Evolutionary conservation across 208 protist genomes (phyloP).

Genomic region (Trypanosoma congolense): DNA sequence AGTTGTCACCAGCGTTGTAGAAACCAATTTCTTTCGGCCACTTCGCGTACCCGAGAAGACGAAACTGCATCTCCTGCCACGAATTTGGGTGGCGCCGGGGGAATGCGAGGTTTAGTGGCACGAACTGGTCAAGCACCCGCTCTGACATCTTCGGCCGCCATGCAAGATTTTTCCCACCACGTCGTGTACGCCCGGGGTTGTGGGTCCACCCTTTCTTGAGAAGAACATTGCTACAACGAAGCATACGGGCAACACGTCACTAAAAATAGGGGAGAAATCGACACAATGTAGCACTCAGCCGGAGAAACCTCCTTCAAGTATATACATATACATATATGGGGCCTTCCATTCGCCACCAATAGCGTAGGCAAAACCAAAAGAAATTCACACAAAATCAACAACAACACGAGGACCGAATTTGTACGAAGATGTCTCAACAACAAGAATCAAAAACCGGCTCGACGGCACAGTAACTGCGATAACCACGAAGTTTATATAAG

Average conservation of each 20-base stretch:
- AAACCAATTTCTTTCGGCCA: constrained; percentile 89
- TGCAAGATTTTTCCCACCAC: constrained; percentile 87
- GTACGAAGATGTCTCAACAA: too few relatives aligned
- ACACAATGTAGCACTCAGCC: too few relatives aligned
- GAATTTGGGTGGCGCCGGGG: constrained; percentile 77
- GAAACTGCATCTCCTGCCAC: constrained; percentile 86
- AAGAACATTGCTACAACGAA: constrained; percentile 45
- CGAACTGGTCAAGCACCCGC: constrained; percentile 53
- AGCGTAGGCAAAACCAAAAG: too few relatives aligned
- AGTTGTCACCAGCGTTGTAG: constrained; percentile 89
- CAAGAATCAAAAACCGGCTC: constrained; percentile 1
- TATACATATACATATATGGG: too few relatives aligned
- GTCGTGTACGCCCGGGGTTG: constrained; percentile 66
- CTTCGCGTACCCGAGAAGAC: constrained; percentile 76
- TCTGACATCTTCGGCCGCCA: constrained; percentile 84
- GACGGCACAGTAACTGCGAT: not conserved
- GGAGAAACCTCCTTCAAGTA: too few relatives aligned
- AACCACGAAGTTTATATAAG: too few relatives aligned
- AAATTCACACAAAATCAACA: too few relatives aligned
- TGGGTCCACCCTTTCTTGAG: constrained; percentile 90
- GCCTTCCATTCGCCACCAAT: too few relatives aligned
- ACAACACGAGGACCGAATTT: too few relatives aligned
- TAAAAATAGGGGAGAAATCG: too few relatives aligned
- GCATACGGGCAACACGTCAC: constrained; percentile 28
- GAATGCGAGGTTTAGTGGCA: constrained; percentile 78